Conservation (phyloP, 805 yeast genomes). For the Zygotorulaspora sp. region DNA sequence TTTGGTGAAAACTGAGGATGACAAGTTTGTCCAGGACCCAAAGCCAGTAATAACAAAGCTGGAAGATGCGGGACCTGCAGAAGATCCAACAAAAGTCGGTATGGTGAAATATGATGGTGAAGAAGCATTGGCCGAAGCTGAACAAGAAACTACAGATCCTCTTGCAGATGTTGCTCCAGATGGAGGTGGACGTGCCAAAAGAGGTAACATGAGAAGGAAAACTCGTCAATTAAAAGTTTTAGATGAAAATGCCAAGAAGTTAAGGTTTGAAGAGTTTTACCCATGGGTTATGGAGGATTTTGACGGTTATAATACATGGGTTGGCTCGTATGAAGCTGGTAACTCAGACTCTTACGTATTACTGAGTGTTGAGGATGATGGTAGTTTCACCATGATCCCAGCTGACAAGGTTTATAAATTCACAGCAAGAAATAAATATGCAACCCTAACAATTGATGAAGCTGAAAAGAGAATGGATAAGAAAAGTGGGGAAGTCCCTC, state of each 20-base stretch:
- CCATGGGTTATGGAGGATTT: conserved; percentile 99
- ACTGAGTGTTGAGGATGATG: conserved; percentile 77
- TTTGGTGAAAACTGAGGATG: conserved; percentile 1
- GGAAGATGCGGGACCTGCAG: conserved; percentile 39
- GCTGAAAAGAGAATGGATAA: conserved; percentile 93
- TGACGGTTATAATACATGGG: conserved; percentile 91
- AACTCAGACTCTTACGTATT: conserved; percentile 79
- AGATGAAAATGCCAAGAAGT: conserved; percentile 75
- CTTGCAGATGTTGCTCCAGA: conserved; percentile 82
- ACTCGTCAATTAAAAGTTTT: conserved; percentile 78
- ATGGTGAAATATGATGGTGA: conserved; percentile 40
- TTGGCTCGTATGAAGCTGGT: conserved; percentile 91
- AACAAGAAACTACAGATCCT: conserved; percentile 34
- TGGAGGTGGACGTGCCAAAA: conserved; percentile 72
- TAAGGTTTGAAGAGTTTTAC: conserved; percentile 91
- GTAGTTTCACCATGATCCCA: conserved; percentile 84
- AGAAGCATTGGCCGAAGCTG: conserved; percentile 39
- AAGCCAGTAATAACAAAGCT: conserved; percentile 28
- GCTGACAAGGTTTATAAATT: conserved; percentile 91
- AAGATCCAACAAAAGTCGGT: conserved; percentile 38
- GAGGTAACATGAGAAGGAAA: conserved; percentile 62
- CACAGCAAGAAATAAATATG: conserved; percentile 89
- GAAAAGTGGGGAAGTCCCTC: conserved; percentile 62
- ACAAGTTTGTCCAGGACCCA: conserved; percentile 4
- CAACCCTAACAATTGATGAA: conserved; percentile 90